Conservation (phyloP, 306 rosid species). For the Carpinus fangiana region DNA sequence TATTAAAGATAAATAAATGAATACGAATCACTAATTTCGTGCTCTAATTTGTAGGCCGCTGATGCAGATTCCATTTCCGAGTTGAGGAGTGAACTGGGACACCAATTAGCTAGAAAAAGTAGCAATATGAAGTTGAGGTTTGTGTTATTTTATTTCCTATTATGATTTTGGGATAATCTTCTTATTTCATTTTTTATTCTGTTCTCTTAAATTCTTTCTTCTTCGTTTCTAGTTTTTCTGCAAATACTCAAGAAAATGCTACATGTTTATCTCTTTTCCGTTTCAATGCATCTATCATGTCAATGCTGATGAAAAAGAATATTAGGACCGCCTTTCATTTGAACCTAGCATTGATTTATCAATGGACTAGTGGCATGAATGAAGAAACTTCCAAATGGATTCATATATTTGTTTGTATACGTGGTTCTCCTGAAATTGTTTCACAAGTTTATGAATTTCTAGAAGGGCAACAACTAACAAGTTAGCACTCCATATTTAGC, state of each 20-base stretch:
- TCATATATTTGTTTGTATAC: neutral
- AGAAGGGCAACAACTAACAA: no score
- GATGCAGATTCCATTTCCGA: slow-evolving; percentile 61
- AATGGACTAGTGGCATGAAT: neutral
- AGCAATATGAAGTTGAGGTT: slow-evolving; percentile 65
- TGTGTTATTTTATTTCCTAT: slow-evolving; percentile 18
- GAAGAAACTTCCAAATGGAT: neutral
- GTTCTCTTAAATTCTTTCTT: neutral
- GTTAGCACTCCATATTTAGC: neutral
- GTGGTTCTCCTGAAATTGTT: neutral
- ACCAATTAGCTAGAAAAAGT: slow-evolving; percentile 81
- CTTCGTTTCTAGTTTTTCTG: neutral
- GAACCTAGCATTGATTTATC: neutral
- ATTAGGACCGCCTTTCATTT: neutral
- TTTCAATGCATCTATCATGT: no score
- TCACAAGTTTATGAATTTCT: neutral
- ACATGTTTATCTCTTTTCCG: neutral
- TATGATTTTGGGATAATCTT: neutral
- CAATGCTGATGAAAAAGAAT: no score
- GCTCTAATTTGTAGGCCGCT: slow-evolving; percentile 59
- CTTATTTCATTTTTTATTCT: neutral
- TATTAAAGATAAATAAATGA: neutral
- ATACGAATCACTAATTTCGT: slow-evolving; percentile 13
- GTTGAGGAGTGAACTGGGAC: slow-evolving; percentile 85
- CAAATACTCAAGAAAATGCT: neutral